Base-by-base conservation (phyloP, 2,329 filamentous ascomycete genomes). In the Colletotrichum lini region DNA sequence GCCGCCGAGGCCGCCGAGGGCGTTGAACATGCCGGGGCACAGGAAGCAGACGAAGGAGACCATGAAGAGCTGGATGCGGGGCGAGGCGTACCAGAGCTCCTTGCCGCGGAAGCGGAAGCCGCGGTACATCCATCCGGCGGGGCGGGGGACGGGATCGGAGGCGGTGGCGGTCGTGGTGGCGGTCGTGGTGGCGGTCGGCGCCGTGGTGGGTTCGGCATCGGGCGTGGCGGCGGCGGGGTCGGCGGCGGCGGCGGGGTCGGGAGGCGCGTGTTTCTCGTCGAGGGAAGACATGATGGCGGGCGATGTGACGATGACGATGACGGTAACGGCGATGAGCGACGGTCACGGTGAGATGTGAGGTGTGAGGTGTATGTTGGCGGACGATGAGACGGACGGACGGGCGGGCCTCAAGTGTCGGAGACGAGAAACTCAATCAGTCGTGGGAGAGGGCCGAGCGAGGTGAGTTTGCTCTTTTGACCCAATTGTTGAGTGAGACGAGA, bases 21-120 rank as follows among this genome's bases (percentile, higher is more conserved):
- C 90, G 77, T 93, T 93, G 84, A 89, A 93, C 90, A 93, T 92
- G 76, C 91, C 91, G 0, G 91, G 91, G 78, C 91, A 93, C 72
- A 93, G 79, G 84, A 93, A 84, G 76, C 83, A 84, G 69, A 84
- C 82, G 67, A 84, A 74, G 21, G 83, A 82, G 66, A 95, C 92
- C 85, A 95, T 88, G 73, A 92, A 76, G 45, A 95, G 86, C 82
- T 95, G 93, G 58, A 90, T 81, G 77, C 90, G 89, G 15, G 93
- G 93, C 68, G 92, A 94, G 26, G 93, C 93, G 79, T 92, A 95
- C 87, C 90, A 94, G 9, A 92, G 72, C 74, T 87, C 86, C 69
- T 82, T 81, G 60, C 84, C 82, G 21, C 87, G 86, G 67, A 94
- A 70, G 67, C 84, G 87, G 77, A 89, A 77, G 59, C 86, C 84